Conservation (phyloP, 768 basidiomycete species). For the Leucosporidium creatinivorum region DNA sequence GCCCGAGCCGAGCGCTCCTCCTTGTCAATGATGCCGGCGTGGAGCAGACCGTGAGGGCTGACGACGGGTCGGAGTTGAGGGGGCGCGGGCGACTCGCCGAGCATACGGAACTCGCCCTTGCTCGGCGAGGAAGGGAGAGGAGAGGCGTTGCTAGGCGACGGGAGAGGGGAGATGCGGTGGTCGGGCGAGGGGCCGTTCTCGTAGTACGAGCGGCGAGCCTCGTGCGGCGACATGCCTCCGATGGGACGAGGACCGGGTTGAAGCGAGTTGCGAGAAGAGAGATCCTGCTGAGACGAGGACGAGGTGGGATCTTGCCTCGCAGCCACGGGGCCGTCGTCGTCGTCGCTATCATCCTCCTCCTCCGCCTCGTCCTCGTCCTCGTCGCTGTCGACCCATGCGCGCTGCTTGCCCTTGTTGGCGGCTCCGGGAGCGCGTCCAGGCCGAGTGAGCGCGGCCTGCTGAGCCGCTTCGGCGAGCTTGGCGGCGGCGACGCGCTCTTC, state of each 20-base stretch:
- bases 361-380: constrained; percentile 51
- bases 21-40: constrained; percentile 90
- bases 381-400: constrained; percentile 75
- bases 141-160: not conserved
- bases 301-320: not conserved
- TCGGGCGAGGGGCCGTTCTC: constrained; percentile 49
- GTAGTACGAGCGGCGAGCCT: constrained; percentile 25
- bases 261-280: not conserved
- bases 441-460: constrained; percentile 53
- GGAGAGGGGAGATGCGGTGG: constrained; percentile 55
- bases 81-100: not conserved
- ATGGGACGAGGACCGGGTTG: not conserved
- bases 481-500: constrained; percentile 75
- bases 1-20: constrained; percentile 91
- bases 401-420: constrained; percentile 52
- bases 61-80: constrained; percentile 1
- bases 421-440: constrained; percentile 45
- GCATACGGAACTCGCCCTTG: not conserved
- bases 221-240: not conserved
- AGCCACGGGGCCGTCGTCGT: constrained; percentile 6
- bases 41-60: constrained; percentile 60
- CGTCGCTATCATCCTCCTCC: constrained; percentile 35
- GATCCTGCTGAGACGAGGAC: not conserved
- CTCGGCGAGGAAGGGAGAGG: constrained; percentile 34
- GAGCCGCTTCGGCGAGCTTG: constrained; percentile 70